A percentile compares a stretch with the other conserved stretches of the same genome.
Conservation (phyloP, 2,329 filamentous ascomycete genomes). For the Neofusicoccum cordaticola region DNA sequence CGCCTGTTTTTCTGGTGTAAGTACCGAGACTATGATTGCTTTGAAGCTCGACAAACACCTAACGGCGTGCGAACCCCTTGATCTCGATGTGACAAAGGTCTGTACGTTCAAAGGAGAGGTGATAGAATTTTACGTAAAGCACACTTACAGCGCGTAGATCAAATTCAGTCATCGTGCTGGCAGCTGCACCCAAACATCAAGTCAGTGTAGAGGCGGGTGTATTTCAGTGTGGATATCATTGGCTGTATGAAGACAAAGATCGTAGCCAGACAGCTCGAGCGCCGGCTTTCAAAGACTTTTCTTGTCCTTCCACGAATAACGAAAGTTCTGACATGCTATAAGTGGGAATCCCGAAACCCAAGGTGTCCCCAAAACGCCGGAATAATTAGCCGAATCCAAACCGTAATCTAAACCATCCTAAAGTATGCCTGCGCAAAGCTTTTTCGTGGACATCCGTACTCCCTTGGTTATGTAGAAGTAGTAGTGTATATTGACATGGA, state of each 20-base stretch:
- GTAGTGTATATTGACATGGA: neutral
- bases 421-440: neutral
- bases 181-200: too few species aligned
- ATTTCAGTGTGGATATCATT: constrained; percentile 7
- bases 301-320: neutral
- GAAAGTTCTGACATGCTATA: neutral
- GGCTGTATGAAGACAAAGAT: neutral
- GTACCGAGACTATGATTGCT: too few species aligned
- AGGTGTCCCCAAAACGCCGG: neutral
- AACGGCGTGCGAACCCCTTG: too few species aligned
- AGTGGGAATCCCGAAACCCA: constrained; percentile 2
- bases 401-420: neutral
- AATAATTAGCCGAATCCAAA: neutral
- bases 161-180: too few species aligned
- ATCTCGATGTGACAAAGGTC: too few species aligned
- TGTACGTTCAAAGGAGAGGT: too few species aligned
- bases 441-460: neutral
- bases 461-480: neutral
- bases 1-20: too few species aligned
- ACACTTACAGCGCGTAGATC: too few species aligned
- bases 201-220: neutral
- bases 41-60: too few species aligned
- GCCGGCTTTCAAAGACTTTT: neutral
- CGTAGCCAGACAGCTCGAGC: neutral
- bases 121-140: too few species aligned